Evolutionary conservation across 768 basidiomycete species (phyloP).

Genomic region (Lyophyllum atratum): DNA sequence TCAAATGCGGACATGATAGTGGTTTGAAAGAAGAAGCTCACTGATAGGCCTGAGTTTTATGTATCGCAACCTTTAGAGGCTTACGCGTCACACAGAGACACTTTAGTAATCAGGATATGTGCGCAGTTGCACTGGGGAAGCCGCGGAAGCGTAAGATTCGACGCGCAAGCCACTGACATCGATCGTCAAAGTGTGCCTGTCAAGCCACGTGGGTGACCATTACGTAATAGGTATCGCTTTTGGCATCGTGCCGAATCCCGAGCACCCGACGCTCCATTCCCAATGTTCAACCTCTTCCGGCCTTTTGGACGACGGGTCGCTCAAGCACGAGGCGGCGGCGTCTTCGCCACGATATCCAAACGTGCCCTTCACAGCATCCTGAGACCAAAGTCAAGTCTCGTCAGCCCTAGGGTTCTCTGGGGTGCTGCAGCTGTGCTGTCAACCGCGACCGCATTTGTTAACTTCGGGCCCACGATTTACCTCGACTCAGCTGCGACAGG

Average conservation of each 20-base stretch:
- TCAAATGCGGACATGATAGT: conserved; percentile 6
- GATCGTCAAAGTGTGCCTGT: conserved; percentile 1
- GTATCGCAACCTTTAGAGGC: conserved; percentile 1
- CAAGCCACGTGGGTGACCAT: conserved; percentile 4
- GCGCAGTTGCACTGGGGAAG: conserved; percentile 3
- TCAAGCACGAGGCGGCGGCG: background rate
- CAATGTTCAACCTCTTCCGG: conserved; percentile 15
- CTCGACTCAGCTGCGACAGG: conserved; percentile 10
- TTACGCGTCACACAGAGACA: conserved; percentile 13
- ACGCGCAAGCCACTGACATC: conserved; percentile 17
- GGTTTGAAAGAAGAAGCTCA: conserved; percentile 9
- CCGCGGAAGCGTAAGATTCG: background rate
- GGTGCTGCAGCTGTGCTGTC: conserved; percentile 10
- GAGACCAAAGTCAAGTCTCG: background rate
- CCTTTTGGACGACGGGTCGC: conserved; percentile 14
- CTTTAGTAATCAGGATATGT: background rate
- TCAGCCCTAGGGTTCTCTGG: conserved; percentile 11
- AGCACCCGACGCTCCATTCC: background rate
- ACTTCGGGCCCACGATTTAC: conserved; percentile 7
- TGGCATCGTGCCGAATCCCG: background rate
- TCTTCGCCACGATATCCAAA: conserved; percentile 8
- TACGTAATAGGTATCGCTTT: background rate
- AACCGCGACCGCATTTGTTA: conserved; percentile 6
- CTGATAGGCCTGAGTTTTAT: conserved; percentile 2
- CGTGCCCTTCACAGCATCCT: conserved; percentile 1